These are phyloP conservation scores for Pleurotus pulmonarius DNA, from an alignment of 768 basidiomycete genomes.

Conservation along the genomic window DNA sequence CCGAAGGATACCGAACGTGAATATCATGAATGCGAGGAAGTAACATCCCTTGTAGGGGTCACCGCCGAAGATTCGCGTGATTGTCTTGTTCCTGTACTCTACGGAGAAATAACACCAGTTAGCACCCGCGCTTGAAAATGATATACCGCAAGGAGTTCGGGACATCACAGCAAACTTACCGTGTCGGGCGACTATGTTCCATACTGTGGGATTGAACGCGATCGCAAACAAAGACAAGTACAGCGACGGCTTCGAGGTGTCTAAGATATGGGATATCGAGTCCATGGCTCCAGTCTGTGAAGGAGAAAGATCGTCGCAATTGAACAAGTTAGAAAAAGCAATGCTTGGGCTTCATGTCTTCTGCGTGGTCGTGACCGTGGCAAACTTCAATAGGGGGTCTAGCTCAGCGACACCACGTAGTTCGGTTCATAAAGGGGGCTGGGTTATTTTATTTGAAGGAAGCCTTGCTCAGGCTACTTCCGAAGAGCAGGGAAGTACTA, in stretches of 20 bases:
- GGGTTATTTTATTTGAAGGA: too few species aligned
- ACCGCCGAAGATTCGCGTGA: slow-evolving; percentile 80
- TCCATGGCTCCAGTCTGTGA: background rate
- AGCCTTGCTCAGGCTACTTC: too few species aligned
- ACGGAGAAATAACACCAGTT: background rate
- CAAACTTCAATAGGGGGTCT: too few species aligned
- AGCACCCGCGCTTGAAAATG: background rate
- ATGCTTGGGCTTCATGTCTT: too few species aligned
- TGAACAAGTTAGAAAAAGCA: too few species aligned
- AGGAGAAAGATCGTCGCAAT: too few species aligned
- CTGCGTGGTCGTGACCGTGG: too few species aligned
- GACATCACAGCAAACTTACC: slow-evolving; percentile 46
- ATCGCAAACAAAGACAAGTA: slow-evolving; percentile 66
- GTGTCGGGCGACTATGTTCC: slow-evolving; percentile 94
- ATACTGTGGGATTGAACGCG: slow-evolving; percentile 88
- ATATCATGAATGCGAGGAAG: slow-evolving; percentile 80
- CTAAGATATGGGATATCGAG: slow-evolving; percentile 29
- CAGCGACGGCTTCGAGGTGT: slow-evolving; percentile 64
- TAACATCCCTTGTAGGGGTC: slow-evolving; percentile 79
- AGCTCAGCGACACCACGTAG: too few species aligned
- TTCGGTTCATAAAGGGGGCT: too few species aligned
- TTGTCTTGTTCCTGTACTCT: slow-evolving; percentile 79
- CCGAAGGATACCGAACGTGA: slow-evolving; percentile 79
- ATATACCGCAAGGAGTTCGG: too few species aligned
- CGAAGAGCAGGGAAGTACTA: too few species aligned